A percentile compares a stretch with the other conserved stretches of the same genome.
phyloP scores from a whole-genome alignment of 257 asterid species.

The Ocimum tenuiflorum region DNA sequence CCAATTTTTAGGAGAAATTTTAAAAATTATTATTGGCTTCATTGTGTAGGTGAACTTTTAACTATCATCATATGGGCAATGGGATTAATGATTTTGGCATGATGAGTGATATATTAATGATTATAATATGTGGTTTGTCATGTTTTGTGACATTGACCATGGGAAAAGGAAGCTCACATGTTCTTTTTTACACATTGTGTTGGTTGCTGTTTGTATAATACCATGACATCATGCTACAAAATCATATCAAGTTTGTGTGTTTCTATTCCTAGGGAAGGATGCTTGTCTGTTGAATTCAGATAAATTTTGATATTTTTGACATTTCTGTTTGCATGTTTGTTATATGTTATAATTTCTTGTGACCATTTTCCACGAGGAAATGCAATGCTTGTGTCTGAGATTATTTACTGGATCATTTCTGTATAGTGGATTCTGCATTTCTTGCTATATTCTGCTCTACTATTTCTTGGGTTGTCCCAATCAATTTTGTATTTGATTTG shows the following conservation, averaged over 20 bases:
- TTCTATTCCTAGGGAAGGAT: too few species aligned
- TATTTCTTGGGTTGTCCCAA: conserved; percentile 8
- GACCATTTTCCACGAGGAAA: too few species aligned
- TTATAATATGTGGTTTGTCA: background rate
- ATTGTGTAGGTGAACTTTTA: background rate
- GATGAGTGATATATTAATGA: background rate
- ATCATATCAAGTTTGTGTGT: background rate
- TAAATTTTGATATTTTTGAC: too few species aligned
- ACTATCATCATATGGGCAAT: background rate
- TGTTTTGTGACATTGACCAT: background rate
- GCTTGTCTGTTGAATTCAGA: too few species aligned
- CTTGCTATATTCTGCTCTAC: background rate
- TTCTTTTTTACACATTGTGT: background rate
- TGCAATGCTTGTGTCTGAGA: conserved; percentile 3
- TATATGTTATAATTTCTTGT: background rate
- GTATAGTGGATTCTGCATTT: background rate
- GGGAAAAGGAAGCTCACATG: background rate
- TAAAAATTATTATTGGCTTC: background rate
- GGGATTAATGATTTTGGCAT: background rate
- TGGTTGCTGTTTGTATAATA: background rate
- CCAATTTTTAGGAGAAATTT: background rate
- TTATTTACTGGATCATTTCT: background rate
- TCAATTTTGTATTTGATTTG: conserved; percentile 12
- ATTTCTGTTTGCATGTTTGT: background rate
- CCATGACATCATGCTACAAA: background rate